Evolutionary conservation across 495 filamentous ascomycete species (phyloP).

Genomic region (Penicillium crystallinum): DNA sequence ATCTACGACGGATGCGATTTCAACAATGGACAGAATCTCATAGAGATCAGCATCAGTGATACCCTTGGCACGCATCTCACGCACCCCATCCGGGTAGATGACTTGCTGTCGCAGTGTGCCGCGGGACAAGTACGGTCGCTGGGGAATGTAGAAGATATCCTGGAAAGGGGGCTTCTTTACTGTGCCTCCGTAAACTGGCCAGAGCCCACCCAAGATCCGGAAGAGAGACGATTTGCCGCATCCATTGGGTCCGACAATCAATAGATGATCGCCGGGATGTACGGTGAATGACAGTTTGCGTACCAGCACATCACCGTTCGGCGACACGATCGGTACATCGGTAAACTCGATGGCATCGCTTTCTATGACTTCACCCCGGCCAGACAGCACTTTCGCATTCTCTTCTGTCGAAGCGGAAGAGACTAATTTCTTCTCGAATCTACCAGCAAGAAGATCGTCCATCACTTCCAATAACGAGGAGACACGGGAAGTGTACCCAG

Average conservation of each 20-base stretch:
- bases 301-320: slow-evolving; percentile 90
- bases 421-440: slow-evolving; percentile 93
- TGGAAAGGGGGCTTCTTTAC: slow-evolving; percentile 84
- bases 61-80: slow-evolving; percentile 79
- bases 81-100: slow-evolving; percentile 87
- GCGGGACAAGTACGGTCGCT: slow-evolving; percentile 86
- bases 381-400: slow-evolving; percentile 72
- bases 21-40: slow-evolving; percentile 68
- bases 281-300: slow-evolving; percentile 80
- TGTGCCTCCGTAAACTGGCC: slow-evolving; percentile 96
- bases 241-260: slow-evolving; percentile 94
- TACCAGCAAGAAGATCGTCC: slow-evolving; percentile 82
- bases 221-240: slow-evolving; percentile 96
- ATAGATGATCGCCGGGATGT: slow-evolving; percentile 77
- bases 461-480: slow-evolving; percentile 86
- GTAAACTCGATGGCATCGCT: slow-evolving; percentile 80
- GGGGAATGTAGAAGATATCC: slow-evolving; percentile 97
- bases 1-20: slow-evolving; percentile 78
- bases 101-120: slow-evolving; percentile 91
- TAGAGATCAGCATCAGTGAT: slow-evolving; percentile 78
- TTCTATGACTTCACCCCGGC: slow-evolving; percentile 71
- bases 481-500: slow-evolving; percentile 89
- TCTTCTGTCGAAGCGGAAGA: slow-evolving; percentile 75
- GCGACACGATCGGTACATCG: slow-evolving; percentile 93
- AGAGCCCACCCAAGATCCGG: slow-evolving; percentile 90